Percentiles rank a stretch among this genome's conserved stretches.
These are phyloP conservation scores for Punica granatum DNA, from an alignment of 345 rosid species.

Conservation along the genomic window DNA sequence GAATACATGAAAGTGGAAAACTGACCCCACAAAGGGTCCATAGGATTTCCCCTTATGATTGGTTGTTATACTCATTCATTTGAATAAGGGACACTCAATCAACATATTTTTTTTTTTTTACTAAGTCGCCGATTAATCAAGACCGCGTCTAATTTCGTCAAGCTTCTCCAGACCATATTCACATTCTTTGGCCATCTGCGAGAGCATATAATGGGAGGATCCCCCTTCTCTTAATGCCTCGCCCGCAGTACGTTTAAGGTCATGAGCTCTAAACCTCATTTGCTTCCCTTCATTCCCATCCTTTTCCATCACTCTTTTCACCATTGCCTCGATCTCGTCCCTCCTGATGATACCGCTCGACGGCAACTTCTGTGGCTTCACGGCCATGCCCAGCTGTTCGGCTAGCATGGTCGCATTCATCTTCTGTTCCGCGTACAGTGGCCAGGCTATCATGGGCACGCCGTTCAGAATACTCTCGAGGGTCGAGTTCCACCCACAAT, in stretches of 20 bases:
- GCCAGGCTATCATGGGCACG: constrained; percentile 64
- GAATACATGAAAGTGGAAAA: too few relatives aligned
- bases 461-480: constrained; percentile 52
- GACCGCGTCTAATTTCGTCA: not conserved
- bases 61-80: too few relatives aligned
- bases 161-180: not conserved
- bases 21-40: too few relatives aligned
- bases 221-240: constrained; percentile 36
- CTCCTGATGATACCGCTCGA: constrained; percentile 21
- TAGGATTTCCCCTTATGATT: too few relatives aligned
- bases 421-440: constrained; percentile 57
- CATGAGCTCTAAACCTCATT: constrained; percentile 23
- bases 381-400: constrained; percentile 39
- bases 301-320: constrained; percentile 29
- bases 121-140: too few relatives aligned
- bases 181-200: constrained; percentile 21
- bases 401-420: constrained; percentile 52
- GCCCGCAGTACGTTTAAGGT: constrained; percentile 22
- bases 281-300: constrained; percentile 14
- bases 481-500: constrained; percentile 66
- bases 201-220: constrained; percentile 25
- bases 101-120: too few relatives aligned
- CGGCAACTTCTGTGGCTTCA: constrained; percentile 18
- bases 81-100: too few relatives aligned
- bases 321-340: constrained; percentile 34